Evolutionary conservation across 192 early-diverging fungal species (phyloP), one percentile per base, ranked within the genome.

Genomic region (Obelidium mucronatum): DNA sequence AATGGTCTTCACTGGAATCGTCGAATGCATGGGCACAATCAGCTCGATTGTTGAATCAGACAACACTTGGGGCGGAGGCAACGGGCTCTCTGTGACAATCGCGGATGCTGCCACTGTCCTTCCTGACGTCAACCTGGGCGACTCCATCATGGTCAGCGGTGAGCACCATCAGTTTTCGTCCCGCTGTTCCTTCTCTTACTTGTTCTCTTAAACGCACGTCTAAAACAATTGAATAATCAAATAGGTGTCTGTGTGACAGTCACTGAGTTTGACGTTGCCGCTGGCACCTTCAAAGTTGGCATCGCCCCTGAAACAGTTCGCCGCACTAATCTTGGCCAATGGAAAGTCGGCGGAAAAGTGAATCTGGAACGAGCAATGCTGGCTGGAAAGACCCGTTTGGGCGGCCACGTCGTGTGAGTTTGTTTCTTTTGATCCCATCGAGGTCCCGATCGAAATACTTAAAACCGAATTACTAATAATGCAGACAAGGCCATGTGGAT

Each of bases 341-440:
- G 94, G 60, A 76, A 93, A 79, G 84, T 88, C 3, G 96, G 95
- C 30, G 85, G 85, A 56, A 87, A 85, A 17, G 94, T 98, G 52
- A 99, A 99, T 84, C 81, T 99, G 51, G 98, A 99, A 82, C 90
- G 98, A 15, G 96, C 98, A 15, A 90, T 98, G 88, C 90, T 89
- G 28, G 91, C 92, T 15, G 60, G 39, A 11, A 86, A 85, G 24
- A 93, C 93, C 52, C 92, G 96, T 36, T 94, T 97, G 77, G 98
- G 98, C 66, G 98, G 98, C 2, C 98, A 99, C 81, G 91, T 97
- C 85, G 97, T 99, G 36, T 94, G 96, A 68, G 87, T 90, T 68
- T 22, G 28, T 34, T 24, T 33, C 13, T 83, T 82, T 58, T 8
- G 55, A 8, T 22, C 55, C 26, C 0, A 11, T 1, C 24, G 0